These are phyloP conservation scores for Cryptococcus sp. DNA, from an alignment of 1,284 basidiomycete species.

Conservation along the genomic window DNA sequence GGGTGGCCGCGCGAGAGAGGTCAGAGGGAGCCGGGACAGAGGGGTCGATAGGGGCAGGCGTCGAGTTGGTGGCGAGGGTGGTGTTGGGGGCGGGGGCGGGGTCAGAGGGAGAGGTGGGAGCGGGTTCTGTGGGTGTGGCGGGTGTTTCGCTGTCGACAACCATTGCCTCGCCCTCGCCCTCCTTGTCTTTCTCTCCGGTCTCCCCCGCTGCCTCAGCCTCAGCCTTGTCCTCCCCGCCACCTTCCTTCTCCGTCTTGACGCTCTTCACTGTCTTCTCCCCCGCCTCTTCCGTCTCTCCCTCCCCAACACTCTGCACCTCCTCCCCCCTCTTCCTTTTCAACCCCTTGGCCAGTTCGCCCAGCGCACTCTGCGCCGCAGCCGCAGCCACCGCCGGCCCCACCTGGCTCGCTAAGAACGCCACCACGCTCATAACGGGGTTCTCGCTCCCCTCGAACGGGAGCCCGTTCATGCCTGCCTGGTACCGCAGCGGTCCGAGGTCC, in stretches of 20 bases:
- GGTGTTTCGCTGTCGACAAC: slow-evolving; percentile 15
- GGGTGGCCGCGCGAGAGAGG: slow-evolving; percentile 68
- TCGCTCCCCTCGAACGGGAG: slow-evolving; percentile 92
- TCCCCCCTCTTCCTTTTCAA: slow-evolving; percentile 62
- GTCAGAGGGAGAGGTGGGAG: slow-evolving; percentile 61
- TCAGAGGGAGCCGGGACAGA: slow-evolving; percentile 61
- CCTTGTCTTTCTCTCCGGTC: slow-evolving; percentile 11
- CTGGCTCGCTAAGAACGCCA: slow-evolving; percentile 91
- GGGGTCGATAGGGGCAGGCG: slow-evolving; percentile 71
- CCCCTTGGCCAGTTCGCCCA: slow-evolving; percentile 61
- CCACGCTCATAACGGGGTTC: slow-evolving; percentile 98
- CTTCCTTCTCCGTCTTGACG: slow-evolving; percentile 23
- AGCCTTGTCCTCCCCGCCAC: slow-evolving; percentile 35
- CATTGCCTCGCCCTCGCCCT: slow-evolving; percentile 16
- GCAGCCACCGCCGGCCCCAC: slow-evolving; percentile 88
- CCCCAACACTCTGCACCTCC: slow-evolving; percentile 18
- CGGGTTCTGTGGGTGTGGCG: slow-evolving; percentile 18
- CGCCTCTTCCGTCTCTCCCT: neutral
- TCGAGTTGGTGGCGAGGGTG: slow-evolving; percentile 77
- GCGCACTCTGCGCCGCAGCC: slow-evolving; percentile 85
- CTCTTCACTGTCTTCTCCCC: slow-evolving; percentile 18
- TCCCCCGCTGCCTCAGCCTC: slow-evolving; percentile 12
- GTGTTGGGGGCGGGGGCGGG: slow-evolving; percentile 80
- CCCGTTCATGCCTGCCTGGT: slow-evolving; percentile 53
- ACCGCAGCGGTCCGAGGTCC: slow-evolving; percentile 72